Conservation (phyloP, 208 protist genomes). For the Trypanosoma brucei region DNA sequence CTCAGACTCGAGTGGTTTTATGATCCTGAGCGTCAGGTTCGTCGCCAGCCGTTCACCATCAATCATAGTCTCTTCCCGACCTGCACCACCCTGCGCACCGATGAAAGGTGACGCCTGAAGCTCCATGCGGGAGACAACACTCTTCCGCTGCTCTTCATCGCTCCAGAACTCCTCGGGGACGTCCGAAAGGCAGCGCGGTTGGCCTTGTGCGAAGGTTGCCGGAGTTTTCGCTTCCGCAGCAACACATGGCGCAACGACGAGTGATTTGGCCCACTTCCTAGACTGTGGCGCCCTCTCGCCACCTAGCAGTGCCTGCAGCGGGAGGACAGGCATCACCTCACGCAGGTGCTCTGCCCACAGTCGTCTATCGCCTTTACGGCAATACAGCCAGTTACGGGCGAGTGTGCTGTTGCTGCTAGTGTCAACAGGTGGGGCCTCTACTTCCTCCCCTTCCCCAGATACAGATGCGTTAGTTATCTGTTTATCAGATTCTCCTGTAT, state of each 20-base stretch:
- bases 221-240: conserved; percentile 39
- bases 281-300: conserved; percentile 26
- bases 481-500: no score
- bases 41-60: conserved; percentile 8
- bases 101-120: conserved; percentile 31
- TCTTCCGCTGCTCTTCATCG: conserved; percentile 11
- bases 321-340: conserved; percentile 72
- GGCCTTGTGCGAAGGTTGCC: conserved; percentile 54
- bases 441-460: not conserved
- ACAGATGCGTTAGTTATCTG: not conserved
- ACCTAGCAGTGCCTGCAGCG: conserved; percentile 60
- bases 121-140: conserved; percentile 8
- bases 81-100: conserved; percentile 26
- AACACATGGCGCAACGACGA: conserved; percentile 55
- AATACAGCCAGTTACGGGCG: conserved; percentile 68
- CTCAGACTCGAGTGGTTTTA: conserved; percentile 15
- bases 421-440: not conserved
- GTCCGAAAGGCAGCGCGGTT: conserved; percentile 33
- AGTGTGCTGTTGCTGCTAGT: not conserved
- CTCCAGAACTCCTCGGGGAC: conserved; percentile 26
- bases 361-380: conserved; percentile 69
- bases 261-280: conserved; percentile 31
- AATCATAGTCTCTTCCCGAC: conserved; percentile 12
- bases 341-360: conserved; percentile 81
- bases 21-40: conserved; percentile 17